Conservation (phyloP, 257 asterid genomes). For the Forsythia viridissima region DNA sequence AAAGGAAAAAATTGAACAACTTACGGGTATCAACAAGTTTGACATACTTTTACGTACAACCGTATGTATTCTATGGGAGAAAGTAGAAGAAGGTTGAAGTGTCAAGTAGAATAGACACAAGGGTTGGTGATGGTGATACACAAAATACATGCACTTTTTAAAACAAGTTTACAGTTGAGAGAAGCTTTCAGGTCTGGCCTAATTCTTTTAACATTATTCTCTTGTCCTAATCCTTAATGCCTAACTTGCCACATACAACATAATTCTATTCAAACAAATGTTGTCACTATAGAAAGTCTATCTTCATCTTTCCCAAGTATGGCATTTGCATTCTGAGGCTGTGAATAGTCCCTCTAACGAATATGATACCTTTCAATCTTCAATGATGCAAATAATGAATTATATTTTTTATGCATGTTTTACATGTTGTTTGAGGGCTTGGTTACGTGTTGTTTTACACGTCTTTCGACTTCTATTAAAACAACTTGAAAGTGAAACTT, state of each 20-base stretch:
- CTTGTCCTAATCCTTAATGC: constrained; percentile 27
- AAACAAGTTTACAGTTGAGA: constrained; percentile 6
- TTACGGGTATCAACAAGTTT: background rate
- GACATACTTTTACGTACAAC: background rate
- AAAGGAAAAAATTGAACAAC: background rate
- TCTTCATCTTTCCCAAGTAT: constrained; percentile 29
- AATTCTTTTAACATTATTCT: constrained; percentile 23
- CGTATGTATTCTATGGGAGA: too few relatives aligned
- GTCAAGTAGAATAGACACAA: background rate
- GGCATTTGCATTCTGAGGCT: constrained; percentile 23
- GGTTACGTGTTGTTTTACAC: background rate
- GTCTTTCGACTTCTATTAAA: background rate
- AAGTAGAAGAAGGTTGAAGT: too few relatives aligned
- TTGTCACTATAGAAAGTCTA: constrained; percentile 41
- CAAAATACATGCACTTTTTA: background rate
- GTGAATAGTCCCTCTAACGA: constrained; percentile 19
- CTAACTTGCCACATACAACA: constrained; percentile 47
- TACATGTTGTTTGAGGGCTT: background rate
- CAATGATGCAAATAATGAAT: background rate
- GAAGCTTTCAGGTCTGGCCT: constrained; percentile 30
- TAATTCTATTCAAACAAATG: constrained; percentile 45
- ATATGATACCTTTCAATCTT: background rate
- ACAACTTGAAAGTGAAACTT: background rate
- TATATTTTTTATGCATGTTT: background rate
- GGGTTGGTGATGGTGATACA: constrained; percentile 13